Conservation (phyloP, 371 early-diverging fungal genomes). For the Mortierella sp. region DNA sequence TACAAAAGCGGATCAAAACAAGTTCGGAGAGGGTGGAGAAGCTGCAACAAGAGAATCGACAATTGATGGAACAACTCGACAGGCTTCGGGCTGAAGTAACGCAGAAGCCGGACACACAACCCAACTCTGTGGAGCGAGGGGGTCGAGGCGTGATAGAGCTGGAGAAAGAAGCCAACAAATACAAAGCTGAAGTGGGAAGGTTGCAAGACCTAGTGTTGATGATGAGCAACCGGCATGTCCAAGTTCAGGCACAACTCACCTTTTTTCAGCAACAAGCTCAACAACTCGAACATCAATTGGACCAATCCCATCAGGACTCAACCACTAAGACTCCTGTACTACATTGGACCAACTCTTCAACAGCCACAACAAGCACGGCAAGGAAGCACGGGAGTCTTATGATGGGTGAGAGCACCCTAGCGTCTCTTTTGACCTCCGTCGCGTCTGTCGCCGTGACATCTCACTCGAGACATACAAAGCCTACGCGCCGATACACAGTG, state of each 20-base stretch:
- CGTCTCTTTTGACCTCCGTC: slow-evolving; percentile 40
- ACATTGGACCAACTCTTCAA: slow-evolving; percentile 7
- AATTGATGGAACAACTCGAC: slow-evolving; percentile 36
- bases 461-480: slow-evolving; percentile 18
- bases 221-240: slow-evolving; percentile 45
- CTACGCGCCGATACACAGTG: slow-evolving; percentile 48
- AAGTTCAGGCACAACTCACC: slow-evolving; percentile 44
- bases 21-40: slow-evolving; percentile 33
- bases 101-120: slow-evolving; percentile 19
- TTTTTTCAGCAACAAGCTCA: slow-evolving; percentile 44
- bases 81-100: slow-evolving; percentile 18
- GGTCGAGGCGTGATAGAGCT: slow-evolving; percentile 12
- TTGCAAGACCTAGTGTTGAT: slow-evolving; percentile 38
- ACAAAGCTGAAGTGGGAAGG: slow-evolving; percentile 35
- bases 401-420: slow-evolving; percentile 23
- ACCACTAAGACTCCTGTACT: background rate
- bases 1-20: slow-evolving; percentile 23
- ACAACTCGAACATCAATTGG: slow-evolving; percentile 26
- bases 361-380: slow-evolving; percentile 6
- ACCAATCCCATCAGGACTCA: slow-evolving; percentile 7
- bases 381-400: slow-evolving; percentile 31
- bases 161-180: slow-evolving; percentile 12
- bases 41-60: slow-evolving; percentile 47
- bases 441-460: slow-evolving; percentile 37
- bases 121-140: slow-evolving; percentile 7